Evolutionary conservation across 1,139 yeast genomes (phyloP), one percentile per base, ranked within the genome.

Genomic region (Nakaseomyces glabratus): DNA sequence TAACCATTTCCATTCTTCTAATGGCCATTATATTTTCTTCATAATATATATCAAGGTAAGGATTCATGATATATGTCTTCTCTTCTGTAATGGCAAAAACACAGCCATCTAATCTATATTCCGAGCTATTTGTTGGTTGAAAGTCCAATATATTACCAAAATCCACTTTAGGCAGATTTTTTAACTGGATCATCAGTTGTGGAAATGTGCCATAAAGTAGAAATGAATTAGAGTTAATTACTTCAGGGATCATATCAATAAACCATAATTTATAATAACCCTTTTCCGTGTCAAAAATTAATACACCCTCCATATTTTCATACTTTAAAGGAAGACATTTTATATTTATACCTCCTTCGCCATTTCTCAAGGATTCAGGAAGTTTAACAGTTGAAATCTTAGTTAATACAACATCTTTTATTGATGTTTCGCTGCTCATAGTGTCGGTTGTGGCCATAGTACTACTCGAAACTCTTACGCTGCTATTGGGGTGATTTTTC

Each of bases 401-500:
- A 0, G 86, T 75, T 40, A 82, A 60, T 13, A 79, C 74, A 52
- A 79, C 68, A 52, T 84, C 93, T 46, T 80, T 82, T 30, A 52
- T n/a, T n/a, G n/a, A n/a, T n/a, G n/a, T n/a, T n/a, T n/a, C n/a
- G n/a, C n/a, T n/a, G n/a, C n/a, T n/a, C n/a, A n/a, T n/a, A n/a
- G n/a, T n/a, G n/a, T n/a, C n/a, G n/a, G n/a, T n/a, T n/a, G n/a
- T n/a, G n/a, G n/a, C n/a, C n/a, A n/a, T n/a, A n/a, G n/a, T n/a
- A n/a, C n/a, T n/a, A n/a, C n/a, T n/a, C n/a, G n/a, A n/a, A n/a
- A n/a, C n/a, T n/a, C n/a, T n/a, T n/a, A n/a, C n/a, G n/a, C n/a
- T 11, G 40, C 16, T 5, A 25, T 20, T 8, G 29, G 29, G 13
- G 20, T 15, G 8, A 16, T 15, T 16, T 15, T 25, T 9, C 20